Conservation (phyloP, 306 rosid genomes). For the Argentina anserina region DNA sequence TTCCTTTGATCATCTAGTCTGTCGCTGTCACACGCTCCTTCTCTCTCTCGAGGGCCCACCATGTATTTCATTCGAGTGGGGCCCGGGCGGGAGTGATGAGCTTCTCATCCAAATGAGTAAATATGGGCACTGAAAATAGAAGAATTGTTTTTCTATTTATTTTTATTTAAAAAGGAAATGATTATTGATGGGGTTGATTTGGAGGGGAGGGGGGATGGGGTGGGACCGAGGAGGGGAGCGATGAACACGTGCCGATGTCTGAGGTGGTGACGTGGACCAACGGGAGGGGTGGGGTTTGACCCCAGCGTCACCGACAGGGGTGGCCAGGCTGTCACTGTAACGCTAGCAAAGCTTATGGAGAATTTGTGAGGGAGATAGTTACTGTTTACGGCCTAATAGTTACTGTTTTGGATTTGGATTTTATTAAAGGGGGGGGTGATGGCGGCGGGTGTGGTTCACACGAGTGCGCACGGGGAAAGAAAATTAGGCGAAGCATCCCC, state of each 20-base stretch:
- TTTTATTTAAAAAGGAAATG: not conserved
- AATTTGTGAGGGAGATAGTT: not conserved
- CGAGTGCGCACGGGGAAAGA: not conserved
- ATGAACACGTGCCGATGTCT: constrained; percentile 80
- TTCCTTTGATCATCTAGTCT: constrained; percentile 33
- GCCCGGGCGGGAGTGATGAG: constrained; percentile 27
- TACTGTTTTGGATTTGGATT: not conserved
- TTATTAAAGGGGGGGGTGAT: not conserved
- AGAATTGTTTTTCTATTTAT: not conserved
- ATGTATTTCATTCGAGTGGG: constrained; percentile 26
- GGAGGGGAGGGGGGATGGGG: constrained; percentile 17
- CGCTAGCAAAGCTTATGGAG: constrained; percentile 10
- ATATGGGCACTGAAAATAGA: constrained; percentile 50
- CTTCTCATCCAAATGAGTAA: constrained; percentile 26
- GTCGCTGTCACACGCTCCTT: constrained; percentile 21
- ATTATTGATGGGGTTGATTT: constrained; percentile 22
- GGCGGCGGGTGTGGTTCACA: not conserved
- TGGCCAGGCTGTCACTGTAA: constrained; percentile 50
- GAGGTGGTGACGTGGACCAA: constrained; percentile 52
- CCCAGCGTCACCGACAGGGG: constrained; percentile 51
- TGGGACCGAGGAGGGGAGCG: constrained; percentile 43
- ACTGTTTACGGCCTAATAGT: constrained; percentile 3
- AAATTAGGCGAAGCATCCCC: constrained; percentile 34
- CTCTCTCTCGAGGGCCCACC: constrained; percentile 26
- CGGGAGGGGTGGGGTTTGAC: constrained; percentile 42